Base-by-base conservation (phyloP, 2,329 filamentous ascomycete genomes). In the Fusarium sublunatum region DNA sequence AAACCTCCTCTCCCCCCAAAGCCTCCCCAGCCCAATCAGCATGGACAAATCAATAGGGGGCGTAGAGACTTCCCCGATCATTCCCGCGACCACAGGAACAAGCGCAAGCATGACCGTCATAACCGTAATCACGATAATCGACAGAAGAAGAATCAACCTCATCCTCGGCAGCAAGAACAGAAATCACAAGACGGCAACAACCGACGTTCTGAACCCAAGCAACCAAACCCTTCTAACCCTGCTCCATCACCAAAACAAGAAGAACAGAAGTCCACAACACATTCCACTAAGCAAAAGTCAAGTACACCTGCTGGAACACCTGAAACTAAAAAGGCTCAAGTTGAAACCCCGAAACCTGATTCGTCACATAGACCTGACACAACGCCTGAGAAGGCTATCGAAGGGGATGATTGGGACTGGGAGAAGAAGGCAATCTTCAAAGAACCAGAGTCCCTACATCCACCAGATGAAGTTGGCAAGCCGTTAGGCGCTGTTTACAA, bases 391-490 rank as follows among this genome's bases (percentile, higher is more conserved):
- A 49, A 59, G 25, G 19, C 29, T 19, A n/a, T 47, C 22, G 50
- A 74, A 19, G 73, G 74, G 11, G 72, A 75, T 12, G 72, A 76
- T 11, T 76, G 73, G 38, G 71, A 78, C 13, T 79, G 78, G 75
- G 77, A 82, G 7, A 70, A 76, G 11, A 58, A 61, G 35, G 57
- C 51, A 64, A 77, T 79, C 6, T 82, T 82, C 51, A 69, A 73
- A 9, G 77, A 79, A 36, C 61, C 71, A 31, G 58, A 68, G 8
- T 53, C 72, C 5, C 62, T 60, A 10, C 76, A 77, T 52, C 73
- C 74, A 7, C 77, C 78, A n/a, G 81, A 83, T 34, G 77, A 79
- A n/a, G 77, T 82, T 50, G 79, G 78, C 11, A 81, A 77, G 55
- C 81, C 81, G 19, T 71, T 83, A 2, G 75, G 79, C 5, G 61